Conservation (phyloP, 192 early-diverging fungal genomes). For the Linnemannia schmuckeri region DNA sequence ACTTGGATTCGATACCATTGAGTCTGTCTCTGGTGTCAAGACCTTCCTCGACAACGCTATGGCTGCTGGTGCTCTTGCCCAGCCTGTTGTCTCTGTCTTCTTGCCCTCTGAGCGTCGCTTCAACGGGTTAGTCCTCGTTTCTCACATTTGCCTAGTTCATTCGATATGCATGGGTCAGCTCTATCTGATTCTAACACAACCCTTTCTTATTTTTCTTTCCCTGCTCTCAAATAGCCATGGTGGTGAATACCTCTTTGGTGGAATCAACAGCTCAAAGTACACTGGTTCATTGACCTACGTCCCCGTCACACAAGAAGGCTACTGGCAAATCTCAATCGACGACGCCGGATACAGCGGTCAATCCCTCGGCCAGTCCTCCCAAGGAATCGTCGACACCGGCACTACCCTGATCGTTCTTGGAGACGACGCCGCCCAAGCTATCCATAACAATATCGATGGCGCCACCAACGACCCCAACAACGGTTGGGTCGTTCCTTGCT, state of each 20-base stretch:
- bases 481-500: constrained; percentile 44
- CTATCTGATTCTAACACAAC: too few relatives aligned
- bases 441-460: constrained; percentile 53
- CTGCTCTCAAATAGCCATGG: not conserved
- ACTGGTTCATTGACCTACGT: constrained; percentile 65
- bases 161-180: not conserved
- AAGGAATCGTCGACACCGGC: constrained; percentile 74
- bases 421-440: constrained; percentile 62
- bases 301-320: constrained; percentile 66
- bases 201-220: too few relatives aligned
- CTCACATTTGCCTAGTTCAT: not conserved
- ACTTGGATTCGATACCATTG: constrained; percentile 68
- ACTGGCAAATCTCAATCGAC: constrained; percentile 70
- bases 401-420: constrained; percentile 72
- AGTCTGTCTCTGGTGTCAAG: constrained; percentile 57
- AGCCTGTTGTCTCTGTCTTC: constrained; percentile 74
- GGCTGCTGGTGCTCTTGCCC: constrained; percentile 61
- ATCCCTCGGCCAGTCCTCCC: constrained; percentile 35
- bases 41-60: constrained; percentile 71
- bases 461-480: constrained; percentile 28
- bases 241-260: constrained; percentile 63
- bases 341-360: constrained; percentile 55
- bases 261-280: constrained; percentile 60
- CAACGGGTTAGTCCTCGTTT: not conserved
- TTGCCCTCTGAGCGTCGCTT: constrained; percentile 53